Evolutionary conservation across 1,284 basidiomycete species (phyloP).

Genomic region (Earliella scabrosa): DNA sequence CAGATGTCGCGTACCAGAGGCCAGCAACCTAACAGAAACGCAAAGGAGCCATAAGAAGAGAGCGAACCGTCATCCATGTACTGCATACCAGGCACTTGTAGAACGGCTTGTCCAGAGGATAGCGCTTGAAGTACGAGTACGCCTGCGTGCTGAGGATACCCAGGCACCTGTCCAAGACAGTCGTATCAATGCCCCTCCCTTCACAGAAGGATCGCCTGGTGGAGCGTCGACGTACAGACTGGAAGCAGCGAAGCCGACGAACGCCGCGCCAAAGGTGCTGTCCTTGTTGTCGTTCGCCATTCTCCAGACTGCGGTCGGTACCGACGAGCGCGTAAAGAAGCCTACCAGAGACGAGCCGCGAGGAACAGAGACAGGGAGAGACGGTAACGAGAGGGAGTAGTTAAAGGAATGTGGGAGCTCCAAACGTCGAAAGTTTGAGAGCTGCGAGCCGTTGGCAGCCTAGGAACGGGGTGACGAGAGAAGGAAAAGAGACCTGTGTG

Average conservation of each 20-base stretch:
- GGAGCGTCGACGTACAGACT: conserved; percentile 42
- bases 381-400: neutral
- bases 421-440: neutral
- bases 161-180: conserved; percentile 41
- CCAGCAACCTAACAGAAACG: conserved; percentile 42
- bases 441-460: neutral
- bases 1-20: conserved; percentile 44
- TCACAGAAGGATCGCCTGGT: too few relatives aligned
- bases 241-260: conserved; percentile 61
- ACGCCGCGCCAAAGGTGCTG: conserved; percentile 61
- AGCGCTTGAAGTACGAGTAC: conserved; percentile 57
- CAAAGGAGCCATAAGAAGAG: neutral
- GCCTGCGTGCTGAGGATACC: conserved; percentile 59
- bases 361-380: neutral
- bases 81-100: conserved; percentile 61
- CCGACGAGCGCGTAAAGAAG: neutral
- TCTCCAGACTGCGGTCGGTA: conserved; percentile 5
- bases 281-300: conserved; percentile 35
- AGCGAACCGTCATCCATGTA: neutral
- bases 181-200: too few relatives aligned
- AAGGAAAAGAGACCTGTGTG: neutral
- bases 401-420: conserved; percentile 6
- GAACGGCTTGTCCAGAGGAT: conserved; percentile 51
- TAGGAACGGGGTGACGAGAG: conserved; percentile 1
- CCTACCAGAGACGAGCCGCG: neutral